phyloP scores from a whole-genome alignment of 2,329 filamentous ascomycete genomes.

The Aspergillus sp. region DNA sequence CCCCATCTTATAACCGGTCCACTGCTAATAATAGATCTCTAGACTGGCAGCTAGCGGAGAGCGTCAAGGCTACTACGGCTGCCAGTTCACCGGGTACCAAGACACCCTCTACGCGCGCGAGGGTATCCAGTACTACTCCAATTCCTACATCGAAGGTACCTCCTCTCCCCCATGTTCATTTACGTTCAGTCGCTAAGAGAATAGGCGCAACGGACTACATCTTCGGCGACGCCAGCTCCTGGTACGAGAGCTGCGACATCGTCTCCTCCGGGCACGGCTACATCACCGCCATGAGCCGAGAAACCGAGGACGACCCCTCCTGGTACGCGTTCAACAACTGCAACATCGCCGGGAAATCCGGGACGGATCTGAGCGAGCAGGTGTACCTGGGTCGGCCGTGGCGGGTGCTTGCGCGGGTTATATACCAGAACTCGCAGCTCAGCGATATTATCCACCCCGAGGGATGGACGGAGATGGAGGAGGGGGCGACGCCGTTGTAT shows the following conservation, averaged over 20 bases:
- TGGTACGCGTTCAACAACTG: conserved; percentile 36
- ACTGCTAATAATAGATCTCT: background rate
- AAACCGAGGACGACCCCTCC: conserved; percentile 21
- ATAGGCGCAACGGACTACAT: conserved; percentile 37
- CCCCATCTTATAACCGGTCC: background rate
- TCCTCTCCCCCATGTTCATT: no score
- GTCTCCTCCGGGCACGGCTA: conserved; percentile 31
- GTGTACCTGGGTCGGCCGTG: conserved; percentile 38
- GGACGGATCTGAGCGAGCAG: conserved; percentile 19
- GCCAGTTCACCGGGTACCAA: conserved; percentile 36
- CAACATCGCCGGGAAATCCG: conserved; percentile 23
- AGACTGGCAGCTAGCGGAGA: conserved; percentile 31
- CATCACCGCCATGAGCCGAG: conserved; percentile 34
- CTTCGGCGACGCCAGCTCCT: conserved; percentile 33
- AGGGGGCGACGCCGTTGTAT: conserved; percentile 30
- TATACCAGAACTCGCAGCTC: conserved; percentile 33
- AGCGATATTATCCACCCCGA: conserved; percentile 30
- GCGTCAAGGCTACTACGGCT: conserved; percentile 36
- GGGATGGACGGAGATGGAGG: conserved; percentile 35
- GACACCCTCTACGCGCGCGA: conserved; percentile 37
- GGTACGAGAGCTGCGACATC: conserved; percentile 33
- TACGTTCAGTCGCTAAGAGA: background rate
- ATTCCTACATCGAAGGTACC: conserved; percentile 32
- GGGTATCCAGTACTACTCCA: conserved; percentile 35
- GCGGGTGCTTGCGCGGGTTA: conserved; percentile 34